Evolutionary conservation across 164 flowering plant species (phyloP).

Genomic region (Tinospora cordifolia): DNA sequence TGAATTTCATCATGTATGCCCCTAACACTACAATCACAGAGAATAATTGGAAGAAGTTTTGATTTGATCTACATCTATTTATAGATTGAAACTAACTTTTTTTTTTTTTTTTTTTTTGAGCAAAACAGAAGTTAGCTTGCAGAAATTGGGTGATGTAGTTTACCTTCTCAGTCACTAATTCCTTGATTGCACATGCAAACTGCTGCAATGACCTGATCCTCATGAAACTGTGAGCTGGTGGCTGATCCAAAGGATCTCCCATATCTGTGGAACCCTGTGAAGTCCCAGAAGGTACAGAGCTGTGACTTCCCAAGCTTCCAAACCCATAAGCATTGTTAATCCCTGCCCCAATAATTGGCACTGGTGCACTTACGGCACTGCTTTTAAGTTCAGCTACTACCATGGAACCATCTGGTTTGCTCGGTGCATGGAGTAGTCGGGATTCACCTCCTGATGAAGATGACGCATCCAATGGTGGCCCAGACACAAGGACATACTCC

Average conservation of each 20-base stretch:
- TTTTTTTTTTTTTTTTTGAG: too few relatives aligned
- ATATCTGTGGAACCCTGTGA: slow-evolving; percentile 73
- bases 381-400: slow-evolving; percentile 23
- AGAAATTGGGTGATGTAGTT: slow-evolving; percentile 1
- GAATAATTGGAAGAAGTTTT: neutral
- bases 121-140: too few relatives aligned
- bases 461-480: slow-evolving; percentile 56
- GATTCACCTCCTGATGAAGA: slow-evolving; percentile 47
- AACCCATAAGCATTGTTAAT: slow-evolving; percentile 20
- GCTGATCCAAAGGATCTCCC: slow-evolving; percentile 61
- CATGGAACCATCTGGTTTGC: slow-evolving; percentile 35
- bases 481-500: slow-evolving; percentile 91
- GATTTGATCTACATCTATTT: neutral
- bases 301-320: slow-evolving; percentile 61
- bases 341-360: slow-evolving; percentile 56
- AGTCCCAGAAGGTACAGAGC: slow-evolving; percentile 70
- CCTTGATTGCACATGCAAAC: slow-evolving; percentile 72
- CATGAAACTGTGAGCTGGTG: slow-evolving; percentile 55
- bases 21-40: neutral
- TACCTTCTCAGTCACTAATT: slow-evolving; percentile 80
- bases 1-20: neutral
- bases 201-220: slow-evolving; percentile 74
- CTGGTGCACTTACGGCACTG: slow-evolving; percentile 42
- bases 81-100: too few relatives aligned
- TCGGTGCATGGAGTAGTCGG: slow-evolving; percentile 34